Evolutionary conservation across 345 rosid species (phyloP), one percentile per base, ranked within the genome.

Genomic region (Euphorbia peplus): DNA sequence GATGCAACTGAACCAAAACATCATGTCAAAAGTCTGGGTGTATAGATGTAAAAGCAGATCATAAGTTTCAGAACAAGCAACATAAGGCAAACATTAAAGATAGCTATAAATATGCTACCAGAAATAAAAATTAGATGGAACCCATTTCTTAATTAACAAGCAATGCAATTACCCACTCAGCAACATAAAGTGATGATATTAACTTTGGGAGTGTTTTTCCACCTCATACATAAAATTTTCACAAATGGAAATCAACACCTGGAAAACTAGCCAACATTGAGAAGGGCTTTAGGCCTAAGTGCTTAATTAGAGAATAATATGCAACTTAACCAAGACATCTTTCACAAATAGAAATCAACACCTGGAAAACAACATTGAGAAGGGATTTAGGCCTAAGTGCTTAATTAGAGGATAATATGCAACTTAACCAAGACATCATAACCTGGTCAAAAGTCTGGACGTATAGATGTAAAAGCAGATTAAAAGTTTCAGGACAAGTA

Each of bases 1-100:
- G 92, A 67, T 80, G 70, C 70, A 93, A 79, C 97, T 93, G 88
- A 72, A 82, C 56, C 22, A 75, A 69, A 69, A 75, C 66, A 59
- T n/a, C 66, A 35, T 10, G 64, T 58, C 60, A 63, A n/a, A 60
- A 42, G 58, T 35, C 42, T 35, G 67, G 11, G 35, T 39, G 28
- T 29, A 22, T 29, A 0, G 18, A 63, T 2, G 18, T n/a, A 9
- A 70, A 68, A 3, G 16, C 18, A 55, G 29, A 39, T 5, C 7
- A 21, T 11, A 14, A 25, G 57, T 22, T 35, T 19, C 35, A 26
- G 35, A 16, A 44, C 18, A 29, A 29, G 26, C 22, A 15, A 67
- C 25, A 5, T 54, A 8, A 4, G 15, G n/a, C n/a, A 18, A 56
- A 18, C 16, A 57, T 5, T 28, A 28, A 25, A 29, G 1, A 39